Evolutionary conservation across 1,139 yeast species (phyloP), one percentile per base, ranked within the genome.

Genomic region (Magnusiomyces sp.): DNA sequence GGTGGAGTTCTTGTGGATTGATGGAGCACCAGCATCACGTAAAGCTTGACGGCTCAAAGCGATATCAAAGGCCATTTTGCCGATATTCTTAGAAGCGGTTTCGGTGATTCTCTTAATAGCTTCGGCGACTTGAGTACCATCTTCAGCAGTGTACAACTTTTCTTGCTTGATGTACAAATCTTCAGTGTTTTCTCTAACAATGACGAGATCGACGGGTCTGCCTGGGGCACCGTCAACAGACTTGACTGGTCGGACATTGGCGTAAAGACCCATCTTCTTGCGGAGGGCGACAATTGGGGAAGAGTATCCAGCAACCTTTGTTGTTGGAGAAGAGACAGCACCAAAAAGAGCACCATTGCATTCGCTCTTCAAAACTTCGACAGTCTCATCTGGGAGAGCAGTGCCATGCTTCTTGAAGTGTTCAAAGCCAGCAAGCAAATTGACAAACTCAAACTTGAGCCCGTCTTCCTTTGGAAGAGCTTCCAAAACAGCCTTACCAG

Each of bases 301-400:
- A 20, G 97, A 88, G 72, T 92, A 92, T 47, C 98, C 98, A 51
- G 78, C 95, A 49, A 92, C 97, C 72, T 90, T 90, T 58, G 82
- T 80, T 47, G 95, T 76, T 58, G 98, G 98, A 20, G 97, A 89
- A 47, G 95, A 63, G 46, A 92, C 98, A 48, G 98, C 95, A 59
- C 98, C 98, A 62, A 92, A 92, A 54, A 92, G 75, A 13, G 97
- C 98, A 72, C 97, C 97, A 62, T 92, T 95, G 70, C 98, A 92
- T 59, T 85, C 83, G 43, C 74, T 72, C 65, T 83, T 76, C 67
- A 92, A 79, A n/a, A 79, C 72, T 40, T 80, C 80, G 38, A 94
- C 94, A 32, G 98, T 92, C 63, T 80, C 84, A 47, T 89, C 95
- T 27, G 99, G 98, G 58, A 92, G 77, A 42, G 98, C 98, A 51